Conservation (phyloP, 164 flowering plant species). For the Amborella trichopoda region DNA sequence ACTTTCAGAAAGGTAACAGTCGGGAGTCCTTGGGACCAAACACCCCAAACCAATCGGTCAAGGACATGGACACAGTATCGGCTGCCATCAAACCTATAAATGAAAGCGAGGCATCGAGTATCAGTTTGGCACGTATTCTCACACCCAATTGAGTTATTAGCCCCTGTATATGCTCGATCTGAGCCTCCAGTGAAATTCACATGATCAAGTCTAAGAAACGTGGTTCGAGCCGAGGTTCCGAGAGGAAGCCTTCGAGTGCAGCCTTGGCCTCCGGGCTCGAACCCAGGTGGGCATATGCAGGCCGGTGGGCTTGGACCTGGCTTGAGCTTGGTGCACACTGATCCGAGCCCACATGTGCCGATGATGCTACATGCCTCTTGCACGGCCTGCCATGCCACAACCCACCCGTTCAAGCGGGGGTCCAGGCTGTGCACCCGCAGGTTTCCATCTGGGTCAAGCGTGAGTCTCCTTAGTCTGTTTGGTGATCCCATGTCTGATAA, state of each 20-base stretch:
- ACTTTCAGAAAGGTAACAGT: constrained; percentile 37
- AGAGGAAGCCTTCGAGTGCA: constrained; percentile 29
- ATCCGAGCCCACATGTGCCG: constrained; percentile 47
- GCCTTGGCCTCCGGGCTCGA: neutral
- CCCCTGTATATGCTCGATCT: too few relatives aligned
- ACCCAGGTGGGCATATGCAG: constrained; percentile 61
- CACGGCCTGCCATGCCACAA: constrained; percentile 35
- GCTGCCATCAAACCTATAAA: constrained; percentile 32
- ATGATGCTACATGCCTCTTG: constrained; percentile 29
- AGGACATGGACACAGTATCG: constrained; percentile 37
- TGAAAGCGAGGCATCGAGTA: constrained; percentile 38
- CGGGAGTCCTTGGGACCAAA: constrained; percentile 57
- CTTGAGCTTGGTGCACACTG: constrained; percentile 33
- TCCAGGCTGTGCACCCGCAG: constrained; percentile 37
- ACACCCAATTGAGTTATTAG: too few relatives aligned
- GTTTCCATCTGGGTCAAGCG: constrained; percentile 48
- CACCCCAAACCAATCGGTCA: constrained; percentile 30
- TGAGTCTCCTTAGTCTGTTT: constrained; percentile 16
- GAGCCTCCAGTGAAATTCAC: constrained; percentile 38
- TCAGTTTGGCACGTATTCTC: constrained; percentile 16
- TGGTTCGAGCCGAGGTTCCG: constrained; percentile 5
- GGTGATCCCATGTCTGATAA: constrained; percentile 26
- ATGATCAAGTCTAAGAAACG: constrained; percentile 44
- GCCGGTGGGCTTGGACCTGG: constrained; percentile 8
- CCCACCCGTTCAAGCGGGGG: constrained; percentile 19